Evolutionary conservation across 805 yeast species (phyloP), one percentile per base, ranked within the genome.

Genomic region (Candida piceae): DNA sequence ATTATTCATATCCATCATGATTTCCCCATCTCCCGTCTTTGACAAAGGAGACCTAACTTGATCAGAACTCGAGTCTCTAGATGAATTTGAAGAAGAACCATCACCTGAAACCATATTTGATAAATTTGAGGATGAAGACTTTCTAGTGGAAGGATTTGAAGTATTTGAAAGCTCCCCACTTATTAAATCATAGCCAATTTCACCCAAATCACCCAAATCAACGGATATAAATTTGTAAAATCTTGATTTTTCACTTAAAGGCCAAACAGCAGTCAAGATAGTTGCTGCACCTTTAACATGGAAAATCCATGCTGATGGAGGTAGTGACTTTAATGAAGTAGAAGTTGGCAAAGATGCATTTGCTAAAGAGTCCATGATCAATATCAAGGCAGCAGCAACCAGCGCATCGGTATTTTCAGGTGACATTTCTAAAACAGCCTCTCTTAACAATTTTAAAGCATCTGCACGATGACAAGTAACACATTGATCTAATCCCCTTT

Each of bases 231-330:
- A 70, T 45, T 78, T 72, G 52, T 76, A 74, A 55, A 81, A 81
- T 37, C 83, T 60, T 3, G 87, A 80, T 11, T 71, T 68, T 31
- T 77, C 80, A 31, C 80, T 80, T 34, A 88, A 65, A 4, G 96
- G 96, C 88, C 96, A 87, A n/a, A 89, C 96, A 1, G 96, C 95
- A 2, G 96, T 84, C 34, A 90, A 67, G 36, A 90, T 90, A 0
- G 97, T 89, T 5, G 96, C 96, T 0, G 97, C 96, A 22, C 97
- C 97, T 50, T 93, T 84, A 10, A 90, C 96, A 53, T 90, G 97
- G 67, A 86, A 93, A 39, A 90, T 80, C 97, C 97, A 90, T 0
- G 97, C 95, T 4, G 93, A 80, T 2, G 97, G 89, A 1, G 96
- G 95, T 39, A 88, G 60, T 3, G 88, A 80, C 46, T 73, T 75